These are phyloP conservation scores for Acacia melanoxylon DNA, from an alignment of 306 rosid species.

Conservation along the genomic window DNA sequence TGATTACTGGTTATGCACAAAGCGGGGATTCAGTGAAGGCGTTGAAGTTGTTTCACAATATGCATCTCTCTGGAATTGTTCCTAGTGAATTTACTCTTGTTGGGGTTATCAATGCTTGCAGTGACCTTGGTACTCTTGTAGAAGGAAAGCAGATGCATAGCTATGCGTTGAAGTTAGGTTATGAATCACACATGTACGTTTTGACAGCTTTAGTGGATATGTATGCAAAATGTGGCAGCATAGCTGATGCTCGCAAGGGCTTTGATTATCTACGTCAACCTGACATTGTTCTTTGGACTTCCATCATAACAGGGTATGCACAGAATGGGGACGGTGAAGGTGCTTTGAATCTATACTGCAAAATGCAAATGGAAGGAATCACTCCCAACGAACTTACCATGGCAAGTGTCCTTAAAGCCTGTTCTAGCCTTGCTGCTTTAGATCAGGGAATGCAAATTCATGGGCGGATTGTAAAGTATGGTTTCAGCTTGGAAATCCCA, in stretches of 20 bases:
- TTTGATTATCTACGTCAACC: constrained; percentile 65
- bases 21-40: constrained; percentile 70
- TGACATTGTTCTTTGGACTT: constrained; percentile 87
- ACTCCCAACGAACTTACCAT: constrained; percentile 74
- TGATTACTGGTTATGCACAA: constrained; percentile 78
- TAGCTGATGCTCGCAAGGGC: constrained; percentile 65
- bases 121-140: constrained; percentile 54
- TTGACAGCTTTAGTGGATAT: constrained; percentile 88
- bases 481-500: constrained; percentile 68
- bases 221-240: constrained; percentile 76
- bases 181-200: constrained; percentile 60
- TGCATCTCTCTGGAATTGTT: constrained; percentile 59
- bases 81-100: constrained; percentile 76
- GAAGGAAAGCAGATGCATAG: constrained; percentile 82
- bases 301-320: constrained; percentile 80
- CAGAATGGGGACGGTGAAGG: constrained; percentile 76
- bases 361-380: constrained; percentile 70
- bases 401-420: constrained; percentile 78
- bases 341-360: constrained; percentile 63
- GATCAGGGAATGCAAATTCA: constrained; percentile 93
- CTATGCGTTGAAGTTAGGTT: constrained; percentile 71
- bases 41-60: constrained; percentile 53
- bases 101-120: constrained; percentile 79
- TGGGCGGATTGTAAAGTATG: constrained; percentile 60
- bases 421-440: constrained; percentile 75